Evolutionary conservation across 257 asterid species (phyloP).

Genomic region (Forsythia suspensa): DNA sequence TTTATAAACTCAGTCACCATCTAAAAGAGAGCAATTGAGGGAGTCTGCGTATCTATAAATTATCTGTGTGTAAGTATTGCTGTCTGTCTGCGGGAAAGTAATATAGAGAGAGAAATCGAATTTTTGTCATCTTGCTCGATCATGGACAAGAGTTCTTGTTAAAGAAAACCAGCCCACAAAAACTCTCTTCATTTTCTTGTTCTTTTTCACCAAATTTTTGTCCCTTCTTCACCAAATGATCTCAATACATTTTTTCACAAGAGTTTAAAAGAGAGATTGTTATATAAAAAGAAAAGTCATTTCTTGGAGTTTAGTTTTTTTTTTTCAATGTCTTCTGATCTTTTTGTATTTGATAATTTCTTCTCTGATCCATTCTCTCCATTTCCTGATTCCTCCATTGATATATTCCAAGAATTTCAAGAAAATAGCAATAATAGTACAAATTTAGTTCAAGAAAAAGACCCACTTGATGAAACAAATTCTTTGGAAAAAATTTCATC

Average conservation of each 20-base stretch:
- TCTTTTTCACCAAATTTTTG: background rate
- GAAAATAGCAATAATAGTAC: background rate
- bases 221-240: slow-evolving; percentile 3
- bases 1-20: background rate
- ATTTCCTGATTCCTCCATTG: slow-evolving; percentile 35
- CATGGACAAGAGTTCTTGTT: slow-evolving; percentile 35
- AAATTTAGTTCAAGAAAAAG: slow-evolving; percentile 23
- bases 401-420: slow-evolving; percentile 28
- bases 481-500: slow-evolving; percentile 44
- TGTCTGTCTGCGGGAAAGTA: background rate
- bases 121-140: slow-evolving; percentile 54
- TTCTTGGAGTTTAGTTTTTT: background rate
- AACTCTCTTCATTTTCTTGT: slow-evolving; percentile 25
- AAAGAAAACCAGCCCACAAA: slow-evolving; percentile 23
- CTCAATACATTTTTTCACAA: background rate
- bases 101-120: slow-evolving; percentile 14
- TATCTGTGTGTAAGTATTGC: background rate
- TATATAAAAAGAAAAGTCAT: background rate
- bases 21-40: background rate
- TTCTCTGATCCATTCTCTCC: slow-evolving; percentile 61
- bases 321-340: slow-evolving; percentile 67
- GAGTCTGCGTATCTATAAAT: background rate
- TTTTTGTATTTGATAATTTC: slow-evolving; percentile 50
- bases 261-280: background rate
- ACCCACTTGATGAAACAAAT: slow-evolving; percentile 18